These are phyloP conservation scores for Discostella pseudostelligera DNA, from an alignment of 108 stramenopile species.

Conservation along the genomic window DNA sequence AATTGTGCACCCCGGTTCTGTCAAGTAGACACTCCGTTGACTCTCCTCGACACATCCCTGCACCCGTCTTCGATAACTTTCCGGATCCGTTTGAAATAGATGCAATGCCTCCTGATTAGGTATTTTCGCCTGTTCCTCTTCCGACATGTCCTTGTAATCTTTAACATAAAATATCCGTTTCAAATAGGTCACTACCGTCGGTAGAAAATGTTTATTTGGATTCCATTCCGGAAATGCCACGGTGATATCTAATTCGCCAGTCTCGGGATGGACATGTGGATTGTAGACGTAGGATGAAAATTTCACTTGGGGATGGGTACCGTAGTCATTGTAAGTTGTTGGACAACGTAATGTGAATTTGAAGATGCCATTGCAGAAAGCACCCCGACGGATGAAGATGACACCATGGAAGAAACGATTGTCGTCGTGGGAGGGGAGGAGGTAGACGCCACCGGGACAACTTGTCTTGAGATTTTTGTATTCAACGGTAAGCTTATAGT, in stretches of 20 bases:
- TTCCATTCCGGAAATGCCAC: slow-evolving; percentile 86
- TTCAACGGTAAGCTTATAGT: slow-evolving; percentile 94
- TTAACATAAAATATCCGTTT: slow-evolving; percentile 97
- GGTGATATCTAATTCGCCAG: slow-evolving; percentile 82
- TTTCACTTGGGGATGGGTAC: slow-evolving; percentile 77
- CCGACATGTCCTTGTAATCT: slow-evolving; percentile 60
- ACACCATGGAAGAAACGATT: slow-evolving; percentile 88
- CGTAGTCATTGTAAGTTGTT: slow-evolving; percentile 82
- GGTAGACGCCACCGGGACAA: slow-evolving; percentile 91
- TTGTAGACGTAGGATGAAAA: slow-evolving; percentile 87
- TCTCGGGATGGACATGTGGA: slow-evolving; percentile 83
- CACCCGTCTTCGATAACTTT: slow-evolving; percentile 64
- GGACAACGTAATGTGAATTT: slow-evolving; percentile 88
- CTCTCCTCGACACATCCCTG: slow-evolving; percentile 73
- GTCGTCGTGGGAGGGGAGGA: slow-evolving; percentile 80
- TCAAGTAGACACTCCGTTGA: slow-evolving; percentile 75
- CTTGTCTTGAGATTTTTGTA: slow-evolving; percentile 92
- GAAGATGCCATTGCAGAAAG: slow-evolving; percentile 92
- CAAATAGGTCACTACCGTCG: slow-evolving; percentile 92
- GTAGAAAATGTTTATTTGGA: slow-evolving; percentile 84
- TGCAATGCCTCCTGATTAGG: slow-evolving; percentile 67
- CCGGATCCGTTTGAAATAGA: slow-evolving; percentile 54
- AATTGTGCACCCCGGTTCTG: slow-evolving; percentile 65
- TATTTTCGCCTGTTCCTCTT: slow-evolving; percentile 19
- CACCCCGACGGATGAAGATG: slow-evolving; percentile 90